phyloP scores from a whole-genome alignment of 164 flowering plant species.

The Vitis cinerea region DNA sequence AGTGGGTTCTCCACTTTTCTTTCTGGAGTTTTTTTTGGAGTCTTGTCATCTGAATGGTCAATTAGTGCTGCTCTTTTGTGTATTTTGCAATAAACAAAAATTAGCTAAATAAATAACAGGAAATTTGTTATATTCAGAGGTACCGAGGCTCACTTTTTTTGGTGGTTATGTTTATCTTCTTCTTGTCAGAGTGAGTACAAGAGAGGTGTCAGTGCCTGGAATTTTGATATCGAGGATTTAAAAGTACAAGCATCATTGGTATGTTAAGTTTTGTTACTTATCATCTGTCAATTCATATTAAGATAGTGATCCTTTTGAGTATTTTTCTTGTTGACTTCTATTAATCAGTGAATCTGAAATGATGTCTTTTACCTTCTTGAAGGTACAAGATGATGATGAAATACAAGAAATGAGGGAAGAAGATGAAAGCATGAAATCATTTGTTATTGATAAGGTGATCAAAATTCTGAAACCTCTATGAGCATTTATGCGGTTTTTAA shows the following conservation, averaged over 20 bases:
- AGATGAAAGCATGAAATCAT: constrained; percentile 38
- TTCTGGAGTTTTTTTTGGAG: too few species aligned
- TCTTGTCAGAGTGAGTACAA: constrained; percentile 85
- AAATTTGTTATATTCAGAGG: background rate
- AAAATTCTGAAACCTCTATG: background rate
- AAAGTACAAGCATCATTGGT: constrained; percentile 95
- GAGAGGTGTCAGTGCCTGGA: constrained; percentile 99
- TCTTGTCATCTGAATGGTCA: too few species aligned
- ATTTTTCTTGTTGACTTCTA: background rate
- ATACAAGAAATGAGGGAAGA: constrained; percentile 50
- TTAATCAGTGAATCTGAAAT: background rate
- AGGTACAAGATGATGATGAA: constrained; percentile 91
- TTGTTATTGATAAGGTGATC: constrained; percentile 43
- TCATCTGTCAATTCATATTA: background rate
- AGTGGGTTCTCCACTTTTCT: too few species aligned
- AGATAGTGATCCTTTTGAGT: background rate
- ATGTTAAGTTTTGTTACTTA: constrained; percentile 16
- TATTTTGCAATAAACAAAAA: too few species aligned
- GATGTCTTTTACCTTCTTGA: constrained; percentile 11
- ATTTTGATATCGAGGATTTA: constrained; percentile 92
- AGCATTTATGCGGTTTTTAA: background rate
- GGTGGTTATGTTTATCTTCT: constrained; percentile 2
- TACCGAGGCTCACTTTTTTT: background rate
- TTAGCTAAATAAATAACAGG: too few species aligned
- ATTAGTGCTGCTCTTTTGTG: too few species aligned